phyloP scores from a whole-genome alignment of 495 filamentous ascomycete species.

The Rusavskia elegans region DNA sequence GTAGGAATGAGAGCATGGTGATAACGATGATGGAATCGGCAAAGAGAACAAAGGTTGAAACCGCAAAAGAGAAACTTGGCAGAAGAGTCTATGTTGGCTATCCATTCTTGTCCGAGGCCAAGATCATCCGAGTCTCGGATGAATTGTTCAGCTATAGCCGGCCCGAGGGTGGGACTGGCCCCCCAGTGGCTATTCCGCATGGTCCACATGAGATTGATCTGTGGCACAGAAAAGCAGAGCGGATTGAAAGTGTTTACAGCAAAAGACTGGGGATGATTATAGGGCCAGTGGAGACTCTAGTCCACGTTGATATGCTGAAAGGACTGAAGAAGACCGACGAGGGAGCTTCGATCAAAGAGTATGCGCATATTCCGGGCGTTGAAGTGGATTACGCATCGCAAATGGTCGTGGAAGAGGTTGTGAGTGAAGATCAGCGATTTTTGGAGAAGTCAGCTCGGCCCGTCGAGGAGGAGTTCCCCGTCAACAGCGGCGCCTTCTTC shows the following conservation, averaged over 20 bases:
- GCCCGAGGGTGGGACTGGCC: slow-evolving; percentile 39
- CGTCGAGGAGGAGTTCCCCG: slow-evolving; percentile 83
- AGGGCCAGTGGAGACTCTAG: slow-evolving; percentile 70
- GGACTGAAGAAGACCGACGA: slow-evolving; percentile 82
- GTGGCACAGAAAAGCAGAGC: slow-evolving; percentile 67
- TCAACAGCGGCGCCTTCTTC: slow-evolving; percentile 73
- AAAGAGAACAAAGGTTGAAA: slow-evolving; percentile 46
- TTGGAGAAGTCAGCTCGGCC: slow-evolving; percentile 73
- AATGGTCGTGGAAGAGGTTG: slow-evolving; percentile 72
- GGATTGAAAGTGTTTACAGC: slow-evolving; percentile 74
- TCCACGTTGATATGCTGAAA: slow-evolving; percentile 84
- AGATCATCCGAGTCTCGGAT: slow-evolving; percentile 75
- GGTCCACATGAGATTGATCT: slow-evolving; percentile 61
- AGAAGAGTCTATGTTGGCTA: slow-evolving; percentile 84
- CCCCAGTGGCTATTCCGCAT: slow-evolving; percentile 52
- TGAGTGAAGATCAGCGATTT: slow-evolving; percentile 86
- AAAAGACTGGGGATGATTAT: slow-evolving; percentile 80
- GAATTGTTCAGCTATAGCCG: slow-evolving; percentile 84
- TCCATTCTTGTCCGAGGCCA: slow-evolving; percentile 88
- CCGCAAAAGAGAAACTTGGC: slow-evolving; percentile 65
- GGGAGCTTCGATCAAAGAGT: slow-evolving; percentile 86
- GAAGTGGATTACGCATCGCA: slow-evolving; percentile 89
- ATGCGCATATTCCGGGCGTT: slow-evolving; percentile 71
- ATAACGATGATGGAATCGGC: slow-evolving; percentile 67
- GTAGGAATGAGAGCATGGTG: slow-evolving; percentile 92